Percentiles rank a stretch among this genome's conserved stretches.
phyloP scores from a whole-genome alignment of 2,329 filamentous ascomycete genomes.

The Trichophaea hybrida region DNA sequence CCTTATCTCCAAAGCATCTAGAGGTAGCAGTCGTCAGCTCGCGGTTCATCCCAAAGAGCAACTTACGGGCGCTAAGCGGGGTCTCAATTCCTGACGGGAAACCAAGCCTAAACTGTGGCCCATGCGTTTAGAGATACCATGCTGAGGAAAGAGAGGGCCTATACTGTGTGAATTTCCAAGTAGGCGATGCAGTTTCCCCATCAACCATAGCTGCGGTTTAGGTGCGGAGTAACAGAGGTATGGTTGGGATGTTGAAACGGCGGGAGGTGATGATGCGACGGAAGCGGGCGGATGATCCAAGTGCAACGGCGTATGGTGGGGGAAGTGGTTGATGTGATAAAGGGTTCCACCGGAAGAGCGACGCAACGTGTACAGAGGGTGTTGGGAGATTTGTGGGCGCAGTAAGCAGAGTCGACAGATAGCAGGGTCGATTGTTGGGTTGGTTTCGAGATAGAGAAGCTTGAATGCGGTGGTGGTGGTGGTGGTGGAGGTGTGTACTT shows the following conservation, averaged over 20 bases:
- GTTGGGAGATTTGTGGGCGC: slow-evolving; percentile 5
- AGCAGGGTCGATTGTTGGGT: neutral
- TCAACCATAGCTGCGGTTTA: slow-evolving; percentile 59
- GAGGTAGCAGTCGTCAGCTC: slow-evolving; percentile 9
- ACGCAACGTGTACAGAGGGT: slow-evolving; percentile 8
- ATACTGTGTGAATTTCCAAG: slow-evolving; percentile 99
- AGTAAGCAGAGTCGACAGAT: slow-evolving; percentile 6
- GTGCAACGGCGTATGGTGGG: neutral
- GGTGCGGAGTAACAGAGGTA: too few relatives aligned
- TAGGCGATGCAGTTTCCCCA: slow-evolving; percentile 82
- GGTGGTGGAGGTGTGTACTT: neutral
- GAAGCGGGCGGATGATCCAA: neutral
- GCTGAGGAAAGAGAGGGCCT: slow-evolving; percentile 31
- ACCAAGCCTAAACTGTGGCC: slow-evolving; percentile 18
- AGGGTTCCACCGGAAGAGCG: neutral
- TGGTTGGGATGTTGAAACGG: neutral
- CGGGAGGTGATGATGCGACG: neutral
- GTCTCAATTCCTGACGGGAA: neutral
- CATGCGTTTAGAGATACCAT: neutral
- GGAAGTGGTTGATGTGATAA: neutral
- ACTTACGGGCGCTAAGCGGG: neutral
- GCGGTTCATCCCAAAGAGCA: neutral
- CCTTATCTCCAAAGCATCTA: slow-evolving; percentile 99
- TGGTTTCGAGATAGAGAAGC: neutral
- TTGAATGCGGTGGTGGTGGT: neutral